Base-by-base conservation (phyloP, 2,329 filamentous ascomycete species). In the Penicillium psychrosexuale region DNA sequence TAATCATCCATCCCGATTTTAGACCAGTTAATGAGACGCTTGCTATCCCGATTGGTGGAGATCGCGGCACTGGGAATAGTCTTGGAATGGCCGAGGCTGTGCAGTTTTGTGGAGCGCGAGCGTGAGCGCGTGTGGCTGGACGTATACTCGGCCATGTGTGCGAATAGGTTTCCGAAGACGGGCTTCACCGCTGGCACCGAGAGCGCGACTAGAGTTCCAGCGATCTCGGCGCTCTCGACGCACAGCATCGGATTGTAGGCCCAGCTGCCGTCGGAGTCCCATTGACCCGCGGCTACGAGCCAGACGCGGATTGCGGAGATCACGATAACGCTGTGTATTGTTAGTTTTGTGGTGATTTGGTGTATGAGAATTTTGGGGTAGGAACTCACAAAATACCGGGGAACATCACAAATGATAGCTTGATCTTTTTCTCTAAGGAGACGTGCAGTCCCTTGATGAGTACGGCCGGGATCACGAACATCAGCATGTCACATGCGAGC, bases 151-250 rank as follows among this genome's bases (percentile, higher is more conserved):
- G 60, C 61, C 22, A 66, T 11, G 31, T 60, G 63, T 33, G 48
- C 39, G 45, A 66, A 67, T 8, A 66, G 34, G 42, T 59, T 64
- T 15, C 65, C 76, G 39, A 77, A 74, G 3, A 81, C 62, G 0
- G 79, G 79, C 51, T 82, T 81, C 44, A 80, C 66, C 3, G 78
- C 79, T 0, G 80, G 80, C 0, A 81, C 70, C 0, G 80, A 82
- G 1, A 82, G 72, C 1, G 80, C 78, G 37, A 81, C 76, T 24
- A 82, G 62, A 0, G 80, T 82, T 1, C 74, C 72, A 4, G 78
- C 79, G 19, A 82, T 78, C 38, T 82, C 80, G 1, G 79, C 74
- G 3, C 76, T 76, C 63, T 82, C 79, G 4, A 81, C 73, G 3
- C 69, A 77, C 4, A 82, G 66, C 69, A 81, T 75, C 0, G 79